Evolutionary conservation across 371 early-diverging fungal genomes (phyloP).

Genomic region (Mortierella sp.): DNA sequence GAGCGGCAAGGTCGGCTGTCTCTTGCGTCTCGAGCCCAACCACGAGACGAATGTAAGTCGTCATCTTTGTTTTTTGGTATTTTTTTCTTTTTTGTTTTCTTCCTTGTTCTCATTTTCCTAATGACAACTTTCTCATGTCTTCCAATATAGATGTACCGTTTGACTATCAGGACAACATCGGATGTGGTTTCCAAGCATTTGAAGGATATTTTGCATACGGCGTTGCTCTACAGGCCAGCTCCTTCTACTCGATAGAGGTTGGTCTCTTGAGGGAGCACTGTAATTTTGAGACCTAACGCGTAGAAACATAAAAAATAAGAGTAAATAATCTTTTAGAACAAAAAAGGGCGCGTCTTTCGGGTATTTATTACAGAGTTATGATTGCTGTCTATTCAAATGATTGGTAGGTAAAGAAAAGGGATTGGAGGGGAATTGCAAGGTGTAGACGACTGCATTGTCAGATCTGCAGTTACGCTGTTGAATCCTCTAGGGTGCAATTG

Average conservation of each 20-base stretch:
- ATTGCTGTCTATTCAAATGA: neutral
- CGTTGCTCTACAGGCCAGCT: constrained; percentile 25
- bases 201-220: constrained; percentile 49
- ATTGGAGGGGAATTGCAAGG: neutral
- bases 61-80: neutral
- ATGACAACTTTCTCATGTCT: neutral
- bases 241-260: neutral
- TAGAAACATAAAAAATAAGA: neutral
- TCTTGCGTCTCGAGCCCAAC: constrained; percentile 93
- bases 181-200: constrained; percentile 78
- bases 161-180: constrained; percentile 93
- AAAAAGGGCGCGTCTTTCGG: neutral
- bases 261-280: neutral
- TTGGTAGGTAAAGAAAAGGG: neutral
- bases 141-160: constrained; percentile 83
- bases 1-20: constrained; percentile 92
- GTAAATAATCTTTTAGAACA: neutral
- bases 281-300: neutral
- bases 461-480: neutral
- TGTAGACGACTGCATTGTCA: neutral
- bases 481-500: neutral
- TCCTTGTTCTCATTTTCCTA: constrained; percentile 9
- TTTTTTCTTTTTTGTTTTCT: neutral
- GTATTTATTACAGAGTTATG: neutral
- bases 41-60: constrained; percentile 85